These are phyloP conservation scores for Nissolia schottii DNA, from an alignment of 306 rosid genomes.

Conservation along the genomic window DNA sequence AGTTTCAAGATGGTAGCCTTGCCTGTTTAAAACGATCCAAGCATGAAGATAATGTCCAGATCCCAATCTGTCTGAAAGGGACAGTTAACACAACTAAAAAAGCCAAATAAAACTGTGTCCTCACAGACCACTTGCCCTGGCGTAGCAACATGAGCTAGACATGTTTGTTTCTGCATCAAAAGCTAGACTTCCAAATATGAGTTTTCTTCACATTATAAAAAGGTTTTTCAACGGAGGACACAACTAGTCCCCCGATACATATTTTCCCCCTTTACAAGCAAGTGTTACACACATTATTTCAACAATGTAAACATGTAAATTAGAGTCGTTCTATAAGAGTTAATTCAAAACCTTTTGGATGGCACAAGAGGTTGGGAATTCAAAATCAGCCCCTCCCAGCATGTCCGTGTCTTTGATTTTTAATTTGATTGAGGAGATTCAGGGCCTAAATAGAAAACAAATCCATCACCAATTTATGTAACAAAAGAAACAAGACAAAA, in stretches of 20 bases:
- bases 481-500: not conserved
- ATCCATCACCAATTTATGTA: not conserved
- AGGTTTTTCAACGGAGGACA: slow-evolving; percentile 31
- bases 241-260: slow-evolving; percentile 29
- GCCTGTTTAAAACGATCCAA: not conserved
- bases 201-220: slow-evolving; percentile 16
- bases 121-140: not conserved
- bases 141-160: slow-evolving; percentile 8
- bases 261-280: slow-evolving; percentile 30
- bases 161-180: not conserved
- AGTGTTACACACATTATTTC: slow-evolving; percentile 42
- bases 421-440: slow-evolving; percentile 70
- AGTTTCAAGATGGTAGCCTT: not conserved
- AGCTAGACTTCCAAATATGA: slow-evolving; percentile 16
- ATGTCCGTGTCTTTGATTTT: slow-evolving; percentile 73
- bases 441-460: slow-evolving; percentile 55
- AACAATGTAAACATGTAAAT: slow-evolving; percentile 24
- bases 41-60: not conserved
- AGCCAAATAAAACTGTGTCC: not conserved
- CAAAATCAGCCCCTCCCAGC: slow-evolving; percentile 65
- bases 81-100: not conserved
- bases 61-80: not conserved
- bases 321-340: slow-evolving; percentile 24
- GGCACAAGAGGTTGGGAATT: not conserved
- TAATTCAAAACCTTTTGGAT: slow-evolving; percentile 32